Conservation (phyloP, 345 rosid species). For the Eutrema heterophyllum region DNA sequence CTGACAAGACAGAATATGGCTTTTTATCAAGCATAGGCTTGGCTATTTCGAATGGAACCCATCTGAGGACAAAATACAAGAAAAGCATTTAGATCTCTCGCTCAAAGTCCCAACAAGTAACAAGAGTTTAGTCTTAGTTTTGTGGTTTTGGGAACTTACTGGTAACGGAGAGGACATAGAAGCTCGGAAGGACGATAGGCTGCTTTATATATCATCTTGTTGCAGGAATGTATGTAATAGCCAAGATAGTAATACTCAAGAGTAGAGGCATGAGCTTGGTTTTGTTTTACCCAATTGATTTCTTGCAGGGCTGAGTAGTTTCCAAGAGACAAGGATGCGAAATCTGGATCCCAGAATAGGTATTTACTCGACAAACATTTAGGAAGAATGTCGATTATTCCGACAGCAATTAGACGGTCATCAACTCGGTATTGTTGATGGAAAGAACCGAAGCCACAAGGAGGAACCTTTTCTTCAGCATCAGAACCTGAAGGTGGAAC, state of each 20-base stretch:
- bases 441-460: constrained; percentile 88
- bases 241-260: constrained; percentile 95
- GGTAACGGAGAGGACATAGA: constrained; percentile 84
- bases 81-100: background rate
- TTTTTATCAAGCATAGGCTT: constrained; percentile 70
- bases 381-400: constrained; percentile 88
- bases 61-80: constrained; percentile 48
- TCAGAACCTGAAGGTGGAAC: constrained; percentile 49
- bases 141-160: constrained; percentile 45
- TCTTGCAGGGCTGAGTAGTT: constrained; percentile 91
- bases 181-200: constrained; percentile 89
- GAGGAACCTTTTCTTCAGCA: constrained; percentile 55
- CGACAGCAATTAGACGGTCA: constrained; percentile 82
- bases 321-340: constrained; percentile 71
- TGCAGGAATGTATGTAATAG: constrained; percentile 92
- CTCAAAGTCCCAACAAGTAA: background rate
- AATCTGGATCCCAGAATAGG: constrained; percentile 95
- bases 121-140: background rate
- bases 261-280: constrained; percentile 57
- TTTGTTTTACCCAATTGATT: constrained; percentile 74
- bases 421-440: constrained; percentile 89
- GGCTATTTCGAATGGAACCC: constrained; percentile 69
- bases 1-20: constrained; percentile 60
- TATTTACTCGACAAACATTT: constrained; percentile 90
- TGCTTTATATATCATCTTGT: constrained; percentile 96